phyloP scores from a whole-genome alignment of 2,329 filamentous ascomycete species.

The Apiospora hydei region DNA sequence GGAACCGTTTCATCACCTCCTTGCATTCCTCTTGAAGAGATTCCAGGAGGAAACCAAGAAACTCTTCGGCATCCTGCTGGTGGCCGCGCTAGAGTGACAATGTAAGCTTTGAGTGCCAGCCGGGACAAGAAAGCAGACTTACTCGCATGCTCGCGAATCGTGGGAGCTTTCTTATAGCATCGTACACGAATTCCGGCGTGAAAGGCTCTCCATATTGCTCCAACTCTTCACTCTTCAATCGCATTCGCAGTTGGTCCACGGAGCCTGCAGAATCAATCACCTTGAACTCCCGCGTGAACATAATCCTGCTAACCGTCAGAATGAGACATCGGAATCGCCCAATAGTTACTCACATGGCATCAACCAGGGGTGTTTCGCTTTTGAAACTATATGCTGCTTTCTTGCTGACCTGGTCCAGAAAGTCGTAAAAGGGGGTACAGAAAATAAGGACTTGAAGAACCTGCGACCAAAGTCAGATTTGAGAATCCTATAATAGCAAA shows the following conservation, averaged over 20 bases:
- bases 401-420: conserved; percentile 85
- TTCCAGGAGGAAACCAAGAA: conserved; percentile 90
- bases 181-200: conserved; percentile 93
- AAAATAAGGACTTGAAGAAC: conserved; percentile 95
- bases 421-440: conserved; percentile 93
- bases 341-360: conserved; percentile 77
- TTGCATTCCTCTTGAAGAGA: conserved; percentile 93
- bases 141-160: conserved; percentile 93
- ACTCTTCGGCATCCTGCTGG: conserved; percentile 98
- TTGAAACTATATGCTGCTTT: conserved; percentile 91
- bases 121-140: conserved; percentile 44
- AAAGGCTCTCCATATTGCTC: conserved; percentile 92
- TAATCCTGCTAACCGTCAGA: conserved; percentile 66
- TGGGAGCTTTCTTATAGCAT: conserved; percentile 85
- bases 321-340: background rate
- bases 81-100: conserved; percentile 74
- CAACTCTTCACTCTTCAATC: conserved; percentile 81
- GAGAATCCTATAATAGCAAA: background rate
- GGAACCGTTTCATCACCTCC: conserved; percentile 70
- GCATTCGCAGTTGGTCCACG: conserved; percentile 74
- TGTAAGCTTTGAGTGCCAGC: conserved; percentile 23
- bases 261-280: conserved; percentile 81
- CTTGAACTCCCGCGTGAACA: conserved; percentile 94
- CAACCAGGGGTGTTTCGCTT: conserved; percentile 89
- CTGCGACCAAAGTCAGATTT: conserved; percentile 52